A percentile compares a stretch with the other conserved stretches of the same genome.
phyloP scores from a whole-genome alignment of 805 yeast genomes.

The Kazachstania psychrophila region DNA sequence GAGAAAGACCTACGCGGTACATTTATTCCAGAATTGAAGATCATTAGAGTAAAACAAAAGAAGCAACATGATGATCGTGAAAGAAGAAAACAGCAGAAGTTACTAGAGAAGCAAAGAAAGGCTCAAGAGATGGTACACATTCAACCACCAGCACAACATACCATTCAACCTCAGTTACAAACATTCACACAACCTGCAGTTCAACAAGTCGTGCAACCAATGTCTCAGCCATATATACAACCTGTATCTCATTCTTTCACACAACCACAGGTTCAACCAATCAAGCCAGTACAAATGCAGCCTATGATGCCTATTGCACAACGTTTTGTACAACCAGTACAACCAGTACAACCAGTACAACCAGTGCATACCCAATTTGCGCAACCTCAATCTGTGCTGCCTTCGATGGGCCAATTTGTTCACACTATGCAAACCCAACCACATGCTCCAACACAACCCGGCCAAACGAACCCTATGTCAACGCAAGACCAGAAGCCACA shows the following conservation, averaged over 20 bases:
- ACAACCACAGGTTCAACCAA: not conserved
- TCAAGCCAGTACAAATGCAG: too few relatives aligned
- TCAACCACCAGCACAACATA: too few relatives aligned
- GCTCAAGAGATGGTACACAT: not conserved
- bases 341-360: too few relatives aligned
- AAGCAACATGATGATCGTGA: conserved; percentile 24
- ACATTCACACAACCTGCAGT: too few relatives aligned
- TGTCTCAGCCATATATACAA: not conserved
- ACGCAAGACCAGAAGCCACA: too few relatives aligned
- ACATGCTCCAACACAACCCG: too few relatives aligned
- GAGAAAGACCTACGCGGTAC: conserved; percentile 18
- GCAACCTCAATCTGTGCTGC: not conserved
- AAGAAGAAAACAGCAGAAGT: conserved; percentile 19
- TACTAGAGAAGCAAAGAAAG: conserved; percentile 10
- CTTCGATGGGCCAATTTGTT: too few relatives aligned
- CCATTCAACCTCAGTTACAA: too few relatives aligned
- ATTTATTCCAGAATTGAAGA: conserved; percentile 20
- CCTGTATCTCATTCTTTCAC: too few relatives aligned
- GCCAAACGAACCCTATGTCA: too few relatives aligned
- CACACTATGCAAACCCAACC: too few relatives aligned
- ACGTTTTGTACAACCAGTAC: not conserved
- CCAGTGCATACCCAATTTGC: too few relatives aligned
- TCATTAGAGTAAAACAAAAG: conserved; percentile 17
- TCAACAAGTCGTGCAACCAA: not conserved
- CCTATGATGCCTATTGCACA: not conserved